Percentiles rank a stretch among this genome's conserved stretches.
Evolutionary conservation across 148 eudicot species (phyloP).

Genomic region (Silene conica): DNA sequence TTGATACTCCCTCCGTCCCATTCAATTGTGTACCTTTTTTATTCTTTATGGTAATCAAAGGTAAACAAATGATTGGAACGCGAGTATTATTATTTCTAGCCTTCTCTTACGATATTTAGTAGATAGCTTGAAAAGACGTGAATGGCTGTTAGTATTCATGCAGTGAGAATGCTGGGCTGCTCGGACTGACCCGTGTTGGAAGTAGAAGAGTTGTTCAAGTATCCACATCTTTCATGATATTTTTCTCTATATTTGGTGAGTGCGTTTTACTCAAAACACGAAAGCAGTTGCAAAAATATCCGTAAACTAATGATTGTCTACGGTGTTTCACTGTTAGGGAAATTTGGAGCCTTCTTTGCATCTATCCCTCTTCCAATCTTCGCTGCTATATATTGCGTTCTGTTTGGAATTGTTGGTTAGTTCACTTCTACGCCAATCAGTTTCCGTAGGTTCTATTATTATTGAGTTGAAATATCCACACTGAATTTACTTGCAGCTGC

Average conservation of each 20-base stretch:
- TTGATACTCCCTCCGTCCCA: too few species aligned
- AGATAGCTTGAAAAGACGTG: too few species aligned
- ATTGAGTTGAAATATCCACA: neutral
- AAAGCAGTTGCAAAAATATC: neutral
- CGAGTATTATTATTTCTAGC: too few species aligned
- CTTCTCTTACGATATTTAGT: too few species aligned
- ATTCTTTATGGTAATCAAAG: too few species aligned
- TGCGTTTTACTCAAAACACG: neutral
- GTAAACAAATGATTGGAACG: too few species aligned
- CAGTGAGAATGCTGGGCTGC: conserved; percentile 97
- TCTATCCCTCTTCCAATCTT: conserved; percentile 88
- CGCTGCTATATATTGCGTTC: conserved; percentile 82
- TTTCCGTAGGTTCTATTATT: neutral
- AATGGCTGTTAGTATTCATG: conserved; percentile 17
- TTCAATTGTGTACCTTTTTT: too few species aligned
- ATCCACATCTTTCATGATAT: conserved; percentile 87
- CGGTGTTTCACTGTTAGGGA: conserved; percentile 46
- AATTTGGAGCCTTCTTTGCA: conserved; percentile 94
- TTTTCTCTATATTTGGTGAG: conserved; percentile 91
- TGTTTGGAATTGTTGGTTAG: conserved; percentile 90
- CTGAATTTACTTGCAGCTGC: conserved; percentile 50
- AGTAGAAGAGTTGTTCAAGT: conserved; percentile 96
- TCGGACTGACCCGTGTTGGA: conserved; percentile 85
- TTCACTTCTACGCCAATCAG: conserved; percentile 2
- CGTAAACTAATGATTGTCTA: neutral